Evolutionary conservation across 371 early-diverging fungal genomes (phyloP).

Genomic region (Massospora cicadina): DNA sequence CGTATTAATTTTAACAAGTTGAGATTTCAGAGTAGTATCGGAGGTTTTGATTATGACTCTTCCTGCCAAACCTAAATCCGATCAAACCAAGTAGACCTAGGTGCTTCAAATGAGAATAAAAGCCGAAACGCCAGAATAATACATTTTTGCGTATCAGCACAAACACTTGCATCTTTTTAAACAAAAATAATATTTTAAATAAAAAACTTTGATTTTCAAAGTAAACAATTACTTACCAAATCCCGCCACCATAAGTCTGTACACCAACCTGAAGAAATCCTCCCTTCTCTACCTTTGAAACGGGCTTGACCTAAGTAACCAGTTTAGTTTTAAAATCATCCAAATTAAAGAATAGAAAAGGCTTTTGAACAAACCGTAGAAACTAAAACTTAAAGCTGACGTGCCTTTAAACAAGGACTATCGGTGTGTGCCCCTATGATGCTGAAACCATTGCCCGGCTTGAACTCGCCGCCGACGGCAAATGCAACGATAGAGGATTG

Average conservation of each 20-base stretch:
- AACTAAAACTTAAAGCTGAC: too few relatives aligned
- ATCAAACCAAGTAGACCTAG: constrained; percentile 96
- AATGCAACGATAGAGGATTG: constrained; percentile 81
- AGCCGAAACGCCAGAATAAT: too few relatives aligned
- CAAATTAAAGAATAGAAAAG: too few relatives aligned
- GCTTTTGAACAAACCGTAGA: too few relatives aligned
- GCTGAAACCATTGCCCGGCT: constrained; percentile 65
- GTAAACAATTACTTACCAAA: constrained; percentile 43
- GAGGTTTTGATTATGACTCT: constrained; percentile 63
- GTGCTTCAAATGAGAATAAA: background rate
- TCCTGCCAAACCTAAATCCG: constrained; percentile 93
- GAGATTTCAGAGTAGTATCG: constrained; percentile 45
- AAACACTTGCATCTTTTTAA: too few relatives aligned
- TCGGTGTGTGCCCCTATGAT: constrained; percentile 94
- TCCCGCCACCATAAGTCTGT: constrained; percentile 82
- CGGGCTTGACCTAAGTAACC: constrained; percentile 62
- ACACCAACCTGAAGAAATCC: constrained; percentile 86
- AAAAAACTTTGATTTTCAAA: too few relatives aligned
- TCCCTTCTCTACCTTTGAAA: constrained; percentile 61
- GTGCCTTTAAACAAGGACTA: constrained; percentile 87
- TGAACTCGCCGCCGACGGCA: constrained; percentile 67
- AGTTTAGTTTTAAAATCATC: background rate
- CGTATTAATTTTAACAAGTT: constrained; percentile 56
- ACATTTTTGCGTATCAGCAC: too few relatives aligned
- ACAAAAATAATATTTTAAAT: too few relatives aligned